A percentile compares a stretch with the other conserved stretches of the same genome.
Conservation (phyloP, 1,139 yeast genomes). For the Geotrichum citri-aurantii region DNA sequence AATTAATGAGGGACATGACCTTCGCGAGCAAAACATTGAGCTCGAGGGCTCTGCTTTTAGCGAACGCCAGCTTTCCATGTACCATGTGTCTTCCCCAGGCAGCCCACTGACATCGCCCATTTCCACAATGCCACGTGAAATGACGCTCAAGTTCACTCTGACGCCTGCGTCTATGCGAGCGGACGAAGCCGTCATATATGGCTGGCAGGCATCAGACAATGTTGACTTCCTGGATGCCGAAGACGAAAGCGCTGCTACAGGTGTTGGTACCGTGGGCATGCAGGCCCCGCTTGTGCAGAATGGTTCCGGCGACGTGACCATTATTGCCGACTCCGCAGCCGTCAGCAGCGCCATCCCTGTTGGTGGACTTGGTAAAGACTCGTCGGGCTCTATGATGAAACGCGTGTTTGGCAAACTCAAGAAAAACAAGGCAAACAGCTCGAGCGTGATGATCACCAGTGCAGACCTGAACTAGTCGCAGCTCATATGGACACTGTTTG, state of each 20-base stretch:
- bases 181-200: conserved; percentile 30
- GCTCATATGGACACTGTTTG: not conserved
- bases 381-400: conserved; percentile 20
- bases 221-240: conserved; percentile 23
- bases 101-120: conserved; percentile 5
- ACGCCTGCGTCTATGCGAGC: conserved; percentile 33
- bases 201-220: conserved; percentile 28
- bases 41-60: not conserved
- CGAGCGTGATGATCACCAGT: conserved; percentile 18
- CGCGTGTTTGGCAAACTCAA: conserved; percentile 29
- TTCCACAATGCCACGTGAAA: conserved; percentile 26
- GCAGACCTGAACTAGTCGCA: conserved; percentile 13
- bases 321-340: not conserved
- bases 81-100: not conserved
- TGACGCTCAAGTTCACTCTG: conserved; percentile 32
- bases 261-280: conserved; percentile 7
- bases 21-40: not conserved
- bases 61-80: not conserved
- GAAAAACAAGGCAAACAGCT: conserved; percentile 15
- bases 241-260: conserved; percentile 17
- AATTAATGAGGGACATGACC: not conserved
- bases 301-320: not conserved
- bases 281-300: not conserved
- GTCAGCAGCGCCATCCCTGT: conserved; percentile 20
- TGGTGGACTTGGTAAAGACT: conserved; percentile 24